Evolutionary conservation across 2,329 filamentous ascomycete species (phyloP).

Genomic region (Aspergillus versicolor): DNA sequence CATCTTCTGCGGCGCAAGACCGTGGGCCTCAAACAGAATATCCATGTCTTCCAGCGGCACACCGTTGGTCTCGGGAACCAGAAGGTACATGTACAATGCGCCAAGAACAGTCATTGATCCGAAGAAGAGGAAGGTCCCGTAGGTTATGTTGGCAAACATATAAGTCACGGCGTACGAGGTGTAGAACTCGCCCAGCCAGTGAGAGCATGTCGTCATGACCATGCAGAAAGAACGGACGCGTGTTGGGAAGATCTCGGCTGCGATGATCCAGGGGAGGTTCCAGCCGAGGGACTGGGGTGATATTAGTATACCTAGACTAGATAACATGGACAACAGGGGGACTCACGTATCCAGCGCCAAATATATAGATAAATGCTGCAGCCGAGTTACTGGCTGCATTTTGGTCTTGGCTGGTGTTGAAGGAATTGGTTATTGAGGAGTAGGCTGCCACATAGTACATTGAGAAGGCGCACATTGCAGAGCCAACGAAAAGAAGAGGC

Average conservation of each 20-base stretch:
- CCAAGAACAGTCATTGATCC: constrained; percentile 39
- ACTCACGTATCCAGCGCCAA: background rate
- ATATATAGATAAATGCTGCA: background rate
- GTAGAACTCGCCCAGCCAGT: background rate
- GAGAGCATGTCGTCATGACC: background rate
- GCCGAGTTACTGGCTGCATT: background rate
- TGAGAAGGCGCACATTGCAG: background rate
- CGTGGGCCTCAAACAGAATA: background rate
- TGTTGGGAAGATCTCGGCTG: background rate
- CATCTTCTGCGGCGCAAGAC: background rate
- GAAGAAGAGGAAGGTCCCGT: constrained; percentile 38
- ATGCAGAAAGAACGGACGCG: background rate
- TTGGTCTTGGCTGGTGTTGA: background rate
- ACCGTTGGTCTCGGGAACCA: background rate
- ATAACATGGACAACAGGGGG: background rate
- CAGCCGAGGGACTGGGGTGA: background rate
- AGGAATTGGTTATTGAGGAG: background rate
- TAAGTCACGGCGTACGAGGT: background rate
- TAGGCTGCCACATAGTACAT: background rate
- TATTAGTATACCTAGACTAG: background rate
- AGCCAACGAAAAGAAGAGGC: background rate
- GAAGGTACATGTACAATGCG: background rate
- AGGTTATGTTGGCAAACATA: background rate
- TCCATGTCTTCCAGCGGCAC: constrained; percentile 1
- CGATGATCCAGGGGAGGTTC: background rate